These are phyloP conservation scores for Neocallimastix lanati DNA, from an alignment of 192 early-diverging fungal species.

Conservation along the genomic window DNA sequence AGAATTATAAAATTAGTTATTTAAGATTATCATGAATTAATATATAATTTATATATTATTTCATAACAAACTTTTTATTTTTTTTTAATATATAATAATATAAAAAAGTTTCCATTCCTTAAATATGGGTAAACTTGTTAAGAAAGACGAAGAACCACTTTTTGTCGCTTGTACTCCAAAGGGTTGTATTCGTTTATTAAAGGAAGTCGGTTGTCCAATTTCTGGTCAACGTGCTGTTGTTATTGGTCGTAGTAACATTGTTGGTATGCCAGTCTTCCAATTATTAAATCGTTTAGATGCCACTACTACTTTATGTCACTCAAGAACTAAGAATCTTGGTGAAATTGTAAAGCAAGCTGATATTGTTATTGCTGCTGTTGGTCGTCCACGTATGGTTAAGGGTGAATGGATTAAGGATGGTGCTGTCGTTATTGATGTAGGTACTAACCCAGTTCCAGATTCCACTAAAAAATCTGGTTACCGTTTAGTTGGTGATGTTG, in stretches of 20 bases:
- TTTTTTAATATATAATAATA: too few species aligned
- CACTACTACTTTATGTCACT: slow-evolving; percentile 92
- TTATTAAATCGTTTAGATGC: slow-evolving; percentile 66
- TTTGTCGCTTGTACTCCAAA: slow-evolving; percentile 96
- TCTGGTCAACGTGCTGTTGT: slow-evolving; percentile 81
- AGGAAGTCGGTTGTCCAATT: slow-evolving; percentile 22
- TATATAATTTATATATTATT: too few species aligned
- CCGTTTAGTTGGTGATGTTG: slow-evolving; percentile 87
- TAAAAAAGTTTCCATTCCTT: slow-evolving; percentile 61
- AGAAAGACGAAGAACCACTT: slow-evolving; percentile 53
- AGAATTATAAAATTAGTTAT: too few species aligned
- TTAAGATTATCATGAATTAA: too few species aligned
- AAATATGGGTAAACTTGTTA: slow-evolving; percentile 83
- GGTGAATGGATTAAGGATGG: slow-evolving; percentile 91
- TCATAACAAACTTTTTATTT: too few species aligned
- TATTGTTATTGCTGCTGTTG: slow-evolving; percentile 80
- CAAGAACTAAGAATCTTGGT: slow-evolving; percentile 52
- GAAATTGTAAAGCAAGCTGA: slow-evolving; percentile 66
- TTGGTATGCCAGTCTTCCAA: slow-evolving; percentile 67
- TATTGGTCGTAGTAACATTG: slow-evolving; percentile 91
- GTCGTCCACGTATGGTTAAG: slow-evolving; percentile 57
- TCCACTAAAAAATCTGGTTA: slow-evolving; percentile 73
- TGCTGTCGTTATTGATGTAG: slow-evolving; percentile 89
- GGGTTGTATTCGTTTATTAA: slow-evolving; percentile 74
- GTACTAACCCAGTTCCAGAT: slow-evolving; percentile 81